These are phyloP conservation scores for Powellomyces hirtus DNA, from an alignment of 192 early-diverging fungal species.

Conservation along the genomic window DNA sequence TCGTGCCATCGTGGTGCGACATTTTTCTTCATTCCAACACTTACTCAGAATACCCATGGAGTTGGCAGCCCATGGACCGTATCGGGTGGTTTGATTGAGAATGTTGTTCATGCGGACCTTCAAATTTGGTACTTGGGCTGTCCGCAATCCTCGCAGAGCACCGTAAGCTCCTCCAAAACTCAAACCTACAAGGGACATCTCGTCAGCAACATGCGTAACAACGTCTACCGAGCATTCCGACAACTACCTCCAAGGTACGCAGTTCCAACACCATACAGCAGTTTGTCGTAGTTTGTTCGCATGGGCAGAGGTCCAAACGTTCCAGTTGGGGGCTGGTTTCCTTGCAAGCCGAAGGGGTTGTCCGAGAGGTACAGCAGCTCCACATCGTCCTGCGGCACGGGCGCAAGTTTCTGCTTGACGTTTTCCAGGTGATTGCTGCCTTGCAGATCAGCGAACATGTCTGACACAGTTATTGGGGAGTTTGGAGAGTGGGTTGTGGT, in stretches of 20 bases:
- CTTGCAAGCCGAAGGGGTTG: constrained; percentile 38
- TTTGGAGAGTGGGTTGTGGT: constrained; percentile 4
- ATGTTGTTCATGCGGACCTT: constrained; percentile 54
- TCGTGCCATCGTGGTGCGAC: background rate
- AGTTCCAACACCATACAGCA: constrained; percentile 52
- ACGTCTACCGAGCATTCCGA: background rate
- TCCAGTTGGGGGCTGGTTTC: constrained; percentile 35
- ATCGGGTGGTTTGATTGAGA: constrained; percentile 23
- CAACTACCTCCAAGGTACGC: constrained; percentile 48
- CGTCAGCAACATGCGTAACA: constrained; percentile 53
- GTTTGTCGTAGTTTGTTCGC: constrained; percentile 52
- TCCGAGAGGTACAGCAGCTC: constrained; percentile 53
- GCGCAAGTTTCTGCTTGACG: constrained; percentile 28
- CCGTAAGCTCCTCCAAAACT: constrained; percentile 48
- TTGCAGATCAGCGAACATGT: constrained; percentile 19
- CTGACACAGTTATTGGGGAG: constrained; percentile 21
- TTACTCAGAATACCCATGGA: constrained; percentile 51
- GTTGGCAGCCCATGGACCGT: constrained; percentile 40
- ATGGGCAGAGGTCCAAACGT: constrained; percentile 57
- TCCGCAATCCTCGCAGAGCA: constrained; percentile 44
- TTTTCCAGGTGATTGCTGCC: background rate
- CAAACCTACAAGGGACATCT: constrained; percentile 46
- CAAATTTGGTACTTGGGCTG: constrained; percentile 43
- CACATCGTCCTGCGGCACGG: constrained; percentile 32
- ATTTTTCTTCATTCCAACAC: constrained; percentile 8